Percentiles rank a stretch among this genome's conserved stretches.
phyloP scores from a whole-genome alignment of 2,329 filamentous ascomycete genomes.

The Neonectria hederae region DNA sequence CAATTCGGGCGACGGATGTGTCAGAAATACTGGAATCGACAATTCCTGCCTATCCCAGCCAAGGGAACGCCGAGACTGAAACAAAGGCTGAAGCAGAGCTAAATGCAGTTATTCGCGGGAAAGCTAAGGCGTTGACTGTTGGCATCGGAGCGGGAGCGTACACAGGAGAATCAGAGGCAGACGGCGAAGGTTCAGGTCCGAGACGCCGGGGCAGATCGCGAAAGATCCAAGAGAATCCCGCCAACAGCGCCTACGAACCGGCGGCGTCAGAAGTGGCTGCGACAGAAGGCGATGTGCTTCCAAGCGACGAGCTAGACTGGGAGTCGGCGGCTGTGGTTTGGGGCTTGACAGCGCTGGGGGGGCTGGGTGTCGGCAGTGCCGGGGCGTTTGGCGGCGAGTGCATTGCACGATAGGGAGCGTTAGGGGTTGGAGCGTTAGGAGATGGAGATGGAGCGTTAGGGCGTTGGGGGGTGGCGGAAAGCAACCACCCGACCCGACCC shows the following conservation, averaged over 20 bases:
- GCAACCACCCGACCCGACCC: too few species aligned
- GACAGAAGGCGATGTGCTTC: constrained; percentile 53
- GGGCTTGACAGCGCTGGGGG: constrained; percentile 55
- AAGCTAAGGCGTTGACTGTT: constrained; percentile 3
- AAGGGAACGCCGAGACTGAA: constrained; percentile 32
- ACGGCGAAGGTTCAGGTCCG: background rate
- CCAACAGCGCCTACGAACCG: constrained; percentile 52
- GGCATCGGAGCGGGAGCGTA: constrained; percentile 6
- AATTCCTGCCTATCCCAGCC: constrained; percentile 39
- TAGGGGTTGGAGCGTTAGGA: background rate
- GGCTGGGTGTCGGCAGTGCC: constrained; percentile 55
- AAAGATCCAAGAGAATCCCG: constrained; percentile 28
- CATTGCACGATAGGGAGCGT: constrained; percentile 46
- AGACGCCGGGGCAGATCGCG: constrained; percentile 9
- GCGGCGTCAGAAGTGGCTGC: constrained; percentile 45
- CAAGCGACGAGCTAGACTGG: constrained; percentile 47
- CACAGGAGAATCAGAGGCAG: background rate
- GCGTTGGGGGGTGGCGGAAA: background rate
- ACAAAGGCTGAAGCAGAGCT: background rate
- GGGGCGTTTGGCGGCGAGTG: constrained; percentile 60
- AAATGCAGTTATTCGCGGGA: background rate
- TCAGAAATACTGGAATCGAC: constrained; percentile 57
- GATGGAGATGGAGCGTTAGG: background rate
- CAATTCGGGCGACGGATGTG: constrained; percentile 60
- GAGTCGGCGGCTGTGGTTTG: constrained; percentile 58